Evolutionary conservation across 208 protist species (phyloP).

Genomic region (Novymonas esmeraldas): DNA sequence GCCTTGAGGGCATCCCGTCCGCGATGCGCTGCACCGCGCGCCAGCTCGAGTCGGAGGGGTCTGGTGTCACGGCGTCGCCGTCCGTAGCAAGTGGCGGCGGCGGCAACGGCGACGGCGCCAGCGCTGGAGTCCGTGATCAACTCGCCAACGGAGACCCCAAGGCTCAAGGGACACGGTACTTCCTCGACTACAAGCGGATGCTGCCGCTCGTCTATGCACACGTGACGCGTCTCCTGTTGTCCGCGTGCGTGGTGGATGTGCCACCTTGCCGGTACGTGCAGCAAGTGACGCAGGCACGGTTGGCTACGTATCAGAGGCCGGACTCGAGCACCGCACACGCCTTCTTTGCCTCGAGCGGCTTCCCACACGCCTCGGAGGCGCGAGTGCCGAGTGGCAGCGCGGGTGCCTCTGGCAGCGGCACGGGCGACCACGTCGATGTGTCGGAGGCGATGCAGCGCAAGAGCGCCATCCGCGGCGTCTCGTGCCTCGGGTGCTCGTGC

Average conservation of each 20-base stretch:
- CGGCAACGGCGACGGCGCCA: neutral
- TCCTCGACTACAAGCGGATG: slow-evolving; percentile 78
- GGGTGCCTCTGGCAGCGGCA: neutral
- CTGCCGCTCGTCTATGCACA: slow-evolving; percentile 81
- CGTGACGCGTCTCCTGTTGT: slow-evolving; percentile 66
- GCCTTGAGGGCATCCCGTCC: slow-evolving; percentile 57
- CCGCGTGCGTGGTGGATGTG: slow-evolving; percentile 39
- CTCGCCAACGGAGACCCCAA: neutral
- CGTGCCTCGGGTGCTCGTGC: slow-evolving; percentile 64
- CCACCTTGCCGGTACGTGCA: slow-evolving; percentile 31
- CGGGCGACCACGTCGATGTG: slow-evolving; percentile 34
- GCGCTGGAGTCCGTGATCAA: neutral
- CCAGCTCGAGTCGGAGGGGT: slow-evolving; percentile 41
- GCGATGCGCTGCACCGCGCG: slow-evolving; percentile 68
- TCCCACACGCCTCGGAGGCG: neutral
- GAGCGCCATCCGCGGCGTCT: slow-evolving; percentile 50
- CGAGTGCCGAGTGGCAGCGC: neutral
- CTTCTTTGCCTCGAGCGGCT: neutral
- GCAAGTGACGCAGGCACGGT: slow-evolving; percentile 18
- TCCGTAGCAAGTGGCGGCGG: neutral
- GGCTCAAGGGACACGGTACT: slow-evolving; percentile 43
- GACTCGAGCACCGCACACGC: slow-evolving; percentile 17
- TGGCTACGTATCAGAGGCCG: slow-evolving; percentile 12
- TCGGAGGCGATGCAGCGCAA: slow-evolving; percentile 40
- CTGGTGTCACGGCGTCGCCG: neutral